phyloP scores from a whole-genome alignment of 2,329 filamentous ascomycete genomes.

The Sporothrix curviconia region DNA sequence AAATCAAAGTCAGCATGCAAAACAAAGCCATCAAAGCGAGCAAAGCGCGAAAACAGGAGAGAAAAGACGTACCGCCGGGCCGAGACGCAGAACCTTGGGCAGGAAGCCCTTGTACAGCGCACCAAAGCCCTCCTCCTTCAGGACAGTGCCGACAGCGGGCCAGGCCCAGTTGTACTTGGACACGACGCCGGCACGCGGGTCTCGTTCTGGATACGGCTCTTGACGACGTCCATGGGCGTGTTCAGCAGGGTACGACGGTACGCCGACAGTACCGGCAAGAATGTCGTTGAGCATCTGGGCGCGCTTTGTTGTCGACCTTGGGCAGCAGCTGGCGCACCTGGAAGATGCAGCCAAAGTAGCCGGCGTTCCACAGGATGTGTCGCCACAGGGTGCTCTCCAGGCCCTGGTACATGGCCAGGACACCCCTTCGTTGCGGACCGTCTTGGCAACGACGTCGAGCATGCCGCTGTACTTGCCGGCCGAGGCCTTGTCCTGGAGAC shows the following conservation, averaged over 20 bases:
- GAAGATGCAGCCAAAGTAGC: slow-evolving; percentile 98
- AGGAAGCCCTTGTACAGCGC: slow-evolving; percentile 97
- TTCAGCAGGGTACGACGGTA: slow-evolving; percentile 81
- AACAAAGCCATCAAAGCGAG: not conserved
- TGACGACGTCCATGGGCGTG: slow-evolving; percentile 92
- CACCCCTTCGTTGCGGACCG: slow-evolving; percentile 35
- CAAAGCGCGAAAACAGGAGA: slow-evolving; percentile 32
- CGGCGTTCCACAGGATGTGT: slow-evolving; percentile 80
- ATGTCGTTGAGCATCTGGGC: slow-evolving; percentile 82
- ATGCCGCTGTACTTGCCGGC: slow-evolving; percentile 81
- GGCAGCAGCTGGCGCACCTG: slow-evolving; percentile 85
- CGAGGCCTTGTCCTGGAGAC: slow-evolving; percentile 90
- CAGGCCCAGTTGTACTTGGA: slow-evolving; percentile 99
- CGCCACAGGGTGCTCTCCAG: slow-evolving; percentile 96
- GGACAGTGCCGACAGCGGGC: slow-evolving; percentile 76
- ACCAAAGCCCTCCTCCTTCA: slow-evolving; percentile 84
- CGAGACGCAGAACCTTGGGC: slow-evolving; percentile 80
- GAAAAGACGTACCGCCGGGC: slow-evolving; percentile 45
- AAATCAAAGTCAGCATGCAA: slow-evolving; percentile 23
- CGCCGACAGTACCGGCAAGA: slow-evolving; percentile 67
- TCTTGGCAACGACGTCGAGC: slow-evolving; percentile 74
- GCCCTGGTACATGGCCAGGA: slow-evolving; percentile 89
- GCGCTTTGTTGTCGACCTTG: slow-evolving; percentile 69
- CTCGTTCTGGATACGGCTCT: slow-evolving; percentile 95
- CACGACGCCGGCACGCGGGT: slow-evolving; percentile 68